These are phyloP conservation scores for Anthoceros angustus DNA, from an alignment of 225 moss, liverwort and hornwort species.

Conservation along the genomic window DNA sequence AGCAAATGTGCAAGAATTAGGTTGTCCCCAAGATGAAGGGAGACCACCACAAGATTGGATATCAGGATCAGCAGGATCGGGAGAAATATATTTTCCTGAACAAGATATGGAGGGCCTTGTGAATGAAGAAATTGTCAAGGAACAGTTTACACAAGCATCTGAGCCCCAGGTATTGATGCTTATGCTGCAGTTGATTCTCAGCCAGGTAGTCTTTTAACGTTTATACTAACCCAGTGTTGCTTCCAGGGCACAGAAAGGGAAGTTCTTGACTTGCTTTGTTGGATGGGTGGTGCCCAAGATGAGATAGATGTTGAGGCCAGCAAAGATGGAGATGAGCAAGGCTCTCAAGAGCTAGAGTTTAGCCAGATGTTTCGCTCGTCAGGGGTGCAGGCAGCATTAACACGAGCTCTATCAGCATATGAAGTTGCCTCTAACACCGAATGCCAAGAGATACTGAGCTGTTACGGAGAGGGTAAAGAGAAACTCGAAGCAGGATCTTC, in stretches of 20 bases:
- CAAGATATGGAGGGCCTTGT: slow-evolving; percentile 21
- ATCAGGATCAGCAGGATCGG: background rate
- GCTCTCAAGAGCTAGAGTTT: slow-evolving; percentile 24
- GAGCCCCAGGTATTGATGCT: slow-evolving; percentile 13
- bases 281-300: slow-evolving; percentile 72
- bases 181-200: background rate
- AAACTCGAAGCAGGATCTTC: slow-evolving; percentile 17
- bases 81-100: background rate
- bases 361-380: slow-evolving; percentile 79
- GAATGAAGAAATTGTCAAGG: slow-evolving; percentile 35
- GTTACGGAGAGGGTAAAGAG: slow-evolving; percentile 33
- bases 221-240: background rate
- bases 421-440: slow-evolving; percentile 63
- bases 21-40: background rate
- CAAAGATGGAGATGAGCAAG: slow-evolving; percentile 24
- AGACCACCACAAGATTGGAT: too few relatives aligned
- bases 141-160: slow-evolving; percentile 23
- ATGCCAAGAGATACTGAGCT: slow-evolving; percentile 78
- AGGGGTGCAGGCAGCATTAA: slow-evolving; percentile 76
- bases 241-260: slow-evolving; percentile 71
- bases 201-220: background rate
- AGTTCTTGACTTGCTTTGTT: slow-evolving; percentile 65
- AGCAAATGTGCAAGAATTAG: background rate
- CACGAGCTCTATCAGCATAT: slow-evolving; percentile 68
- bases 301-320: slow-evolving; percentile 21